phyloP scores from a whole-genome alignment of 2,329 filamentous ascomycete species.

The Fusarium sp. region DNA sequence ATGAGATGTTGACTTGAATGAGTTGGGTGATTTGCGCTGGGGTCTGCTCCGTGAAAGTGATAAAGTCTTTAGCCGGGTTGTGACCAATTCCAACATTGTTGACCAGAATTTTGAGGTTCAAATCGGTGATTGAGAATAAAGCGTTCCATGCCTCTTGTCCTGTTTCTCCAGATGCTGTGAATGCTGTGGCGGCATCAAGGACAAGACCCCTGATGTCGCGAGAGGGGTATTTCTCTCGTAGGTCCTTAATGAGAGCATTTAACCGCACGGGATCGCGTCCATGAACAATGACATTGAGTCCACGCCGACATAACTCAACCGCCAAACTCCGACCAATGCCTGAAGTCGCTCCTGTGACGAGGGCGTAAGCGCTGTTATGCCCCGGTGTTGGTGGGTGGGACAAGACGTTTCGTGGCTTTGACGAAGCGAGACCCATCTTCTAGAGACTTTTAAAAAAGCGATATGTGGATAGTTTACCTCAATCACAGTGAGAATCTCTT shows the following conservation, averaged over 20 bases:
- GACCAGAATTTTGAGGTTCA: constrained; percentile 5
- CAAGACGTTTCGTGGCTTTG: neutral
- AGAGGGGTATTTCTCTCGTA: neutral
- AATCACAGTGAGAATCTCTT: neutral
- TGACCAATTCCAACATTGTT: constrained; percentile 6
- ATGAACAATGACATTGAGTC: neutral
- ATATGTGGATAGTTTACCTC: neutral
- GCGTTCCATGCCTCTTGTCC: neutral
- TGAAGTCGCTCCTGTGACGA: neutral
- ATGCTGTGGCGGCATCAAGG: constrained; percentile 4
- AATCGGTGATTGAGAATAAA: neutral
- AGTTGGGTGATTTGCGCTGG: constrained; percentile 2
- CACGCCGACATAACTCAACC: constrained; percentile 1
- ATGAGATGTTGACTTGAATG: constrained; percentile 9
- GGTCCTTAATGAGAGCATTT: neutral
- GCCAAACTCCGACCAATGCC: neutral
- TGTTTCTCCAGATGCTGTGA: neutral
- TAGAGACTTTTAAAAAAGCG: neutral
- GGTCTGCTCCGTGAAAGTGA: constrained; percentile 4
- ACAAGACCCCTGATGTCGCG: neutral
- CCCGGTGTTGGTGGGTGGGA: neutral
- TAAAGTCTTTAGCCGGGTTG: constrained; percentile 1
- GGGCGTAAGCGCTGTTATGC: neutral
- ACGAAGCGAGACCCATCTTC: neutral
- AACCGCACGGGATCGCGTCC: neutral